Evolutionary conservation across 306 rosid species (phyloP).

Genomic region (Medicago arabica): DNA sequence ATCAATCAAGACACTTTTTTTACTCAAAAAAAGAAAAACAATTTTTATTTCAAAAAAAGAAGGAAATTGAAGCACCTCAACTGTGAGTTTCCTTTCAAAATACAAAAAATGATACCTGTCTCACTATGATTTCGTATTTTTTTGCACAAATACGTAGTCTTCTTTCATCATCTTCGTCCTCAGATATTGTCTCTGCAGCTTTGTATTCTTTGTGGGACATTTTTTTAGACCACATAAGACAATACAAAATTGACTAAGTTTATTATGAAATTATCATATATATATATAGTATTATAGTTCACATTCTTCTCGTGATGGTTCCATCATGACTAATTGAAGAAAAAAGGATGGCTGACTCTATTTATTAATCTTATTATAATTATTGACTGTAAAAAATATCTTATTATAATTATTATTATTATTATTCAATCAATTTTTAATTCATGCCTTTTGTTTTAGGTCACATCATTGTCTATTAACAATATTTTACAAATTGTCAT

Average conservation of each 20-base stretch:
- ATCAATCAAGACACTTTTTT: neutral
- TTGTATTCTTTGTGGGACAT: constrained; percentile 3
- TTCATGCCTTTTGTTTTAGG: too few species aligned
- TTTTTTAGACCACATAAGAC: neutral
- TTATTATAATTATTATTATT: too few species aligned
- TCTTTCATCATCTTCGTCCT: constrained; percentile 5
- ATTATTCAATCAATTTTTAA: too few species aligned
- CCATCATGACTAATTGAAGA: too few species aligned
- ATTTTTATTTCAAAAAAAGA: neutral
- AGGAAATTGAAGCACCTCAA: neutral
- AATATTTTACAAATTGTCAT: too few species aligned
- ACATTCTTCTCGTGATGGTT: too few species aligned
- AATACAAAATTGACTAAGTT: neutral
- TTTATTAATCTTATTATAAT: too few species aligned
- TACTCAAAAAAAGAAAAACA: neutral
- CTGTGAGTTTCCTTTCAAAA: neutral
- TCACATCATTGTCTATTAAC: too few species aligned
- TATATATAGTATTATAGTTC: too few species aligned
- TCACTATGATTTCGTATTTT: neutral
- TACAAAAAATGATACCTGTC: neutral
- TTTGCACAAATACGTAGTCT: neutral
- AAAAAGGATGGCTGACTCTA: too few species aligned
- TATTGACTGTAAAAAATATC: too few species aligned
- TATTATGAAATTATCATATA: too few species aligned
- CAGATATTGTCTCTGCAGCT: neutral